Evolutionary conservation across 2,329 filamentous ascomycete genomes (phyloP).

Genomic region (Pseudocercospora macadamiae): DNA sequence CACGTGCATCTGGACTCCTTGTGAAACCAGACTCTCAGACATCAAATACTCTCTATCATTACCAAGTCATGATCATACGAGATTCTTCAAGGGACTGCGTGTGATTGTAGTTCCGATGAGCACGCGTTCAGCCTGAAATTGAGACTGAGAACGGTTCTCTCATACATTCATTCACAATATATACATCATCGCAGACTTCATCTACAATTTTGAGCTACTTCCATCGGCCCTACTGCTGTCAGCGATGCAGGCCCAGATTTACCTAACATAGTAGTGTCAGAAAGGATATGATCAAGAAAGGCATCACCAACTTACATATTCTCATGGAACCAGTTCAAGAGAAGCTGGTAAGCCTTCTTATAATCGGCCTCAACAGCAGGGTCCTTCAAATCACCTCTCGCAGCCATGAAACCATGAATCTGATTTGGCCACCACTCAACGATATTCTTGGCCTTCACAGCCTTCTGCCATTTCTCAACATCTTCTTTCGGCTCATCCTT

Average conservation of each 20-base stretch:
- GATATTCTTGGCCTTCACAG: slow-evolving; percentile 49
- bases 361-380: slow-evolving; percentile 54
- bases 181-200: neutral
- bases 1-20: no score
- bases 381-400: slow-evolving; percentile 49
- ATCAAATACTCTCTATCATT: no score
- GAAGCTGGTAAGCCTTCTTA: slow-evolving; percentile 52
- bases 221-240: neutral
- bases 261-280: neutral
- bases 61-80: no score
- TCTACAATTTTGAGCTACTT: neutral
- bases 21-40: no score
- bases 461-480: slow-evolving; percentile 53
- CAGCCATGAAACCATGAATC: slow-evolving; percentile 38
- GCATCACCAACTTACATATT: slow-evolving; percentile 49
- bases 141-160: no score
- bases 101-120: no score
- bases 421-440: slow-evolving; percentile 55
- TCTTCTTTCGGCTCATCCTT: slow-evolving; percentile 60
- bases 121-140: no score
- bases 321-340: slow-evolving; percentile 57
- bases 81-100: no score
- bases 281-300: neutral
- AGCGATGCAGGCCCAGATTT: neutral
- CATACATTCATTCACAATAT: neutral